Conservation (phyloP, 176 grass and related monocot genomes). For the Coix lacrymajobi region DNA sequence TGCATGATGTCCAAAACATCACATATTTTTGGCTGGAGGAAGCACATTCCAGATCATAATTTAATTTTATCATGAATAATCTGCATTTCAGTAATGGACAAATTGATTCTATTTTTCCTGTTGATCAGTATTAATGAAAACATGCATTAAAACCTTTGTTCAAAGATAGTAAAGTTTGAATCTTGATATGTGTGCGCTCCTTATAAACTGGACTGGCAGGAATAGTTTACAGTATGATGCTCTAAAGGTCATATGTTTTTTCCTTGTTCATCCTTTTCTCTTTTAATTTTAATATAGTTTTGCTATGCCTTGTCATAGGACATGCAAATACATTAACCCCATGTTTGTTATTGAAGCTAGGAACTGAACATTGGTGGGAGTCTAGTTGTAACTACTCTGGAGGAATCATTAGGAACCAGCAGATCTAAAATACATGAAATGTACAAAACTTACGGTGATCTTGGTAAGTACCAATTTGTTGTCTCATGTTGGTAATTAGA, state of each 20-base stretch:
- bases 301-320: conserved; percentile 9
- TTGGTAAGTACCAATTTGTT: conserved; percentile 53
- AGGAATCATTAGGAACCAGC: conserved; percentile 75
- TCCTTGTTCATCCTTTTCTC: neutral
- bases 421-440: conserved; percentile 90
- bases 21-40: neutral
- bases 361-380: conserved; percentile 95
- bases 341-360: conserved; percentile 66
- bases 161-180: no score
- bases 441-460: conserved; percentile 84
- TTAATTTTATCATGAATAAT: neutral
- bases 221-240: neutral
- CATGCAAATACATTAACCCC: conserved; percentile 17
- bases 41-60: neutral
- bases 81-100: neutral
- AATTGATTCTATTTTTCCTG: neutral
- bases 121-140: neutral
- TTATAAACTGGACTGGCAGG: neutral
- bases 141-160: neutral
- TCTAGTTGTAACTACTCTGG: conserved; percentile 68
- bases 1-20: neutral
- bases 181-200: neutral
- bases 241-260: neutral
- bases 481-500: conserved; percentile 24
- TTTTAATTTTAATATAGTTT: conserved; percentile 8